Evolutionary conservation across 305 asterid genomes (phyloP).

Genomic region (Fraxinus floribunda): DNA sequence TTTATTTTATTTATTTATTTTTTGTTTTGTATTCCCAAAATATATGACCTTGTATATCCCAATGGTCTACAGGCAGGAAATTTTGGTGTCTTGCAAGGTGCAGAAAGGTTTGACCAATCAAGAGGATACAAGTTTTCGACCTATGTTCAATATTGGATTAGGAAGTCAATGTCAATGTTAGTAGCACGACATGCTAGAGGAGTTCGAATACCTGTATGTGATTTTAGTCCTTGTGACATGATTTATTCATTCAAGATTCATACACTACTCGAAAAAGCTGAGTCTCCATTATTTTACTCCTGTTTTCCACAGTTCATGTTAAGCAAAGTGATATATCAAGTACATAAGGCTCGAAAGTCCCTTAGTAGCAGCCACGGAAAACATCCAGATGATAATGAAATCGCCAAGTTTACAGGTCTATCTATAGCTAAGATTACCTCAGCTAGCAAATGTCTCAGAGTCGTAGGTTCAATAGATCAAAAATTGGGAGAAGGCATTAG

Average conservation of each 20-base stretch:
- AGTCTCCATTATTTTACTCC: neutral
- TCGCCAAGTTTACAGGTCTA: constrained; percentile 70
- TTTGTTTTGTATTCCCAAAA: neutral
- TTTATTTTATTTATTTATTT: too few species aligned
- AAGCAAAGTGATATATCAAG: constrained; percentile 60
- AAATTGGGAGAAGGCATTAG: constrained; percentile 51
- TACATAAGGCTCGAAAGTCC: constrained; percentile 63
- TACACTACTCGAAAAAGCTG: too few species aligned
- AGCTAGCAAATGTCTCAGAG: constrained; percentile 64
- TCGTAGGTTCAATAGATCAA: constrained; percentile 79
- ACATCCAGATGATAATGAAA: constrained; percentile 52
- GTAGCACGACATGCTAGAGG: constrained; percentile 69
- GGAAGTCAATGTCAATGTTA: constrained; percentile 52
- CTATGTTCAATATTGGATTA: constrained; percentile 79
- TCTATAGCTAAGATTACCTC: constrained; percentile 56
- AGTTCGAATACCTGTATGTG: constrained; percentile 67
- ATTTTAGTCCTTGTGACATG: constrained; percentile 13
- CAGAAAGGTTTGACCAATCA: constrained; percentile 69
- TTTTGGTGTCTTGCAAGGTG: constrained; percentile 73
- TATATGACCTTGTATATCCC: neutral
- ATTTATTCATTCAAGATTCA: constrained; percentile 1
- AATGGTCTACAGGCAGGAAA: constrained; percentile 62
- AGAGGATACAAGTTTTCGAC: constrained; percentile 86
- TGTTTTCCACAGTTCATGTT: constrained; percentile 50
- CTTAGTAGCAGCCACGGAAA: constrained; percentile 59